Evolutionary conservation across 805 yeast species (phyloP).

Genomic region (Hermanozyma aechmeae): DNA sequence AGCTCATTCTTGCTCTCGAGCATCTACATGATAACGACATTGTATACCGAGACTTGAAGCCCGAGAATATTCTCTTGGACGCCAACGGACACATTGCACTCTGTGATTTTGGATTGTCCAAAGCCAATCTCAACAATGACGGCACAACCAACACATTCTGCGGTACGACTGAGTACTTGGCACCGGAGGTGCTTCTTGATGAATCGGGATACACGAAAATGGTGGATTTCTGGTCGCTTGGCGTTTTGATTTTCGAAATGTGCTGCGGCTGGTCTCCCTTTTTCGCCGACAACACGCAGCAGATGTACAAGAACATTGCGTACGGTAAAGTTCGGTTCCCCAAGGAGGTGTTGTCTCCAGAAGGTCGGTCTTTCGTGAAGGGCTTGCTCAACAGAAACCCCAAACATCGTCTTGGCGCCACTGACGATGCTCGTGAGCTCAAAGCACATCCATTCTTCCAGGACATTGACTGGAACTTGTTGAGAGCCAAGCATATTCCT

Average conservation of each 20-base stretch:
- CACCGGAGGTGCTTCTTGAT: conserved; percentile 92
- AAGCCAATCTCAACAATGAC: conserved; percentile 79
- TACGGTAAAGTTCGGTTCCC: conserved; percentile 98
- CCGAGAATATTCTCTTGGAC: conserved; percentile 90
- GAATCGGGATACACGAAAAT: conserved; percentile 96
- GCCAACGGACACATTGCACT: conserved; percentile 96
- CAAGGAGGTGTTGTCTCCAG: conserved; percentile 84
- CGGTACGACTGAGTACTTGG: conserved; percentile 96
- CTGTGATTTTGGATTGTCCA: conserved; percentile 95
- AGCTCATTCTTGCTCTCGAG: conserved; percentile 84
- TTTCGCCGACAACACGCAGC: conserved; percentile 95
- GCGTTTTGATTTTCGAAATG: conserved; percentile 96
- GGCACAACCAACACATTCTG: conserved; percentile 95
- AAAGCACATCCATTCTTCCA: conserved; percentile 86
- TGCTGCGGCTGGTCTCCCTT: conserved; percentile 99
- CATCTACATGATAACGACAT: conserved; percentile 93
- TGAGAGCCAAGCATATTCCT: conserved; percentile 72
- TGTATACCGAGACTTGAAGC: conserved; percentile 93
- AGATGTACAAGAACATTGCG: conserved; percentile 98
- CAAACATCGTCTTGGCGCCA: conserved; percentile 85
- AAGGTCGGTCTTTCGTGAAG: conserved; percentile 92
- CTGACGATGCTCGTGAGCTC: conserved; percentile 86
- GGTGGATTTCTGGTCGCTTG: conserved; percentile 99
- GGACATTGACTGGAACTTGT: conserved; percentile 83
- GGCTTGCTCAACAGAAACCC: conserved; percentile 94